phyloP scores from a whole-genome alignment of 805 yeast genomes.

The Barnettozyma botsteinii region DNA sequence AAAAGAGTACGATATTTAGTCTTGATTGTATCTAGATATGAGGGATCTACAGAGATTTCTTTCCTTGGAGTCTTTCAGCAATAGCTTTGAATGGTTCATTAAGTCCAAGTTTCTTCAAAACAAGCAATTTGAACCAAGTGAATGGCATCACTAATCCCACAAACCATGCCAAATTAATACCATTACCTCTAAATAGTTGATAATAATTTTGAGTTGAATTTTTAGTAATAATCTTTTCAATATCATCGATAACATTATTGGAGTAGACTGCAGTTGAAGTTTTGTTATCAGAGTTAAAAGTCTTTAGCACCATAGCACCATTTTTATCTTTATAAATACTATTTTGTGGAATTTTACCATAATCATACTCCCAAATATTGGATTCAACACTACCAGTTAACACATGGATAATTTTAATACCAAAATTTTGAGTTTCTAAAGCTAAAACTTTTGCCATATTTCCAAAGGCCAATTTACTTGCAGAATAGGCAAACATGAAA shows the following conservation, averaged over 20 bases:
- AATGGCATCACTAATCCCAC: conserved; percentile 6
- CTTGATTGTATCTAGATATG: too few species aligned
- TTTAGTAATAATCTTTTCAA: conserved; percentile 11
- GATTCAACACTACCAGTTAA: conserved; percentile 37
- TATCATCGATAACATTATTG: conserved; percentile 31
- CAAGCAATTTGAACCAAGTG: not conserved
- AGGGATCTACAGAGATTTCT: not conserved
- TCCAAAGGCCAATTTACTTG: conserved; percentile 37
- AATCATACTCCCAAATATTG: conserved; percentile 20
- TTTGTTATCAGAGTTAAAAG: not conserved
- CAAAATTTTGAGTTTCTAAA: conserved; percentile 33
- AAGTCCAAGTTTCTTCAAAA: not conserved
- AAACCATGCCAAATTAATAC: conserved; percentile 8
- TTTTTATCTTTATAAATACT: conserved; percentile 15
- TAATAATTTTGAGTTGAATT: conserved; percentile 5
- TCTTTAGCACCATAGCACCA: not conserved
- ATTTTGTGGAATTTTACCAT: conserved; percentile 4
- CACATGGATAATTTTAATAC: conserved; percentile 34
- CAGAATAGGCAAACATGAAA: conserved; percentile 30
- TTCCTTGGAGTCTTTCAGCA: not conserved
- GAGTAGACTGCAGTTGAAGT: conserved; percentile 35
- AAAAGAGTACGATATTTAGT: too few species aligned
- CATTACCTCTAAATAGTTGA: conserved; percentile 12
- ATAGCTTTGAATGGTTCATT: not conserved
- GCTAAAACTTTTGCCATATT: conserved; percentile 30